Evolutionary conservation across 2,329 filamentous ascomycete genomes (phyloP).

Genomic region (Lachnellula hyalina): DNA sequence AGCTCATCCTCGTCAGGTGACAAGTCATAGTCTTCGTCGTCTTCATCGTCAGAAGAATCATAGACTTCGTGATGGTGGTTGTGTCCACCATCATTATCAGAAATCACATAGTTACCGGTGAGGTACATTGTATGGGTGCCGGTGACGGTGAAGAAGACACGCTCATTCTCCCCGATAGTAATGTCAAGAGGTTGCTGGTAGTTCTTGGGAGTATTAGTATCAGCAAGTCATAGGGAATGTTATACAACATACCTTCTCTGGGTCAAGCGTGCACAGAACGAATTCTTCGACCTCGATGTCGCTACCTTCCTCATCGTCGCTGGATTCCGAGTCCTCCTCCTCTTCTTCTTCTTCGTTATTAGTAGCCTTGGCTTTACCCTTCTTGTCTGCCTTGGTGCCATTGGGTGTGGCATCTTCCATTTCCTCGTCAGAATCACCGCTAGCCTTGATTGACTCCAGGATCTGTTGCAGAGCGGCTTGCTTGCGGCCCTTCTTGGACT

Average conservation of each 20-base stretch:
- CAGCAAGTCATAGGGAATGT: not conserved
- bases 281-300: conserved; percentile 75
- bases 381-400: conserved; percentile 57
- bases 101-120: conserved; percentile 91
- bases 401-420: conserved; percentile 66
- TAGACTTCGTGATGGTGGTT: conserved; percentile 54
- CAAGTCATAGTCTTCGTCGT: conserved; percentile 74
- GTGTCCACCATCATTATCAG: conserved; percentile 51
- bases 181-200: conserved; percentile 96
- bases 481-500: conserved; percentile 81
- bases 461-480: conserved; percentile 74
- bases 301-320: conserved; percentile 56
- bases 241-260: conserved; percentile 65
- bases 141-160: conserved; percentile 84
- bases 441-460: conserved; percentile 58
- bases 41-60: conserved; percentile 55
- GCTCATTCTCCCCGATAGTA: conserved; percentile 81
- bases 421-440: conserved; percentile 59
- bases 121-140: conserved; percentile 89
- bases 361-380: conserved; percentile 65
- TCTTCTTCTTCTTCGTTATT: conserved; percentile 47
- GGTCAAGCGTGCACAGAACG: conserved; percentile 93
- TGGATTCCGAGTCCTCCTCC: conserved; percentile 40
- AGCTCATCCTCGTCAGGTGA: conserved; percentile 76
- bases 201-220: conserved; percentile 52